These are phyloP conservation scores for Trichoderma brevicompactum DNA, from an alignment of 2,329 filamentous ascomycete species.

Conservation along the genomic window DNA sequence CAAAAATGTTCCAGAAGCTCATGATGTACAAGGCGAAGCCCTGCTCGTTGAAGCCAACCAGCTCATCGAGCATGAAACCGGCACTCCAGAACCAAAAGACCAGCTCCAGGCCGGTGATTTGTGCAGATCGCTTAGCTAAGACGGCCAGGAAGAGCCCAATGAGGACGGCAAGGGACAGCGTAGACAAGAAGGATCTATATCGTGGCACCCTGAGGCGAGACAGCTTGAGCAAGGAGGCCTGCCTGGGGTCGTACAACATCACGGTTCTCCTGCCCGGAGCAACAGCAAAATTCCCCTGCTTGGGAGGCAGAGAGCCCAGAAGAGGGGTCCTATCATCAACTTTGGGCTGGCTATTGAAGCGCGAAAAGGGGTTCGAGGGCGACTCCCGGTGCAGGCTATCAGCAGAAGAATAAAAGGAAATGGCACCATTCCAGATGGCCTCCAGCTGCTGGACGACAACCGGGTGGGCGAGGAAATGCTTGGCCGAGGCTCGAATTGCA, in stretches of 20 bases:
- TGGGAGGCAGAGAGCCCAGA: slow-evolving; percentile 46
- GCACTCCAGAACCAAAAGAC: slow-evolving; percentile 98
- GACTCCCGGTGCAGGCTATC: slow-evolving; percentile 76
- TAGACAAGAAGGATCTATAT: slow-evolving; percentile 89
- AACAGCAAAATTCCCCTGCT: slow-evolving; percentile 41
- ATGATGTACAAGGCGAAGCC: slow-evolving; percentile 96
- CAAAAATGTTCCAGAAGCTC: slow-evolving; percentile 97
- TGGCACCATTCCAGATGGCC: slow-evolving; percentile 94
- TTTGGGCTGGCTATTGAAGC: slow-evolving; percentile 40
- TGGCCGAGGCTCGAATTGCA: slow-evolving; percentile 88
- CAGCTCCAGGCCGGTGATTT: slow-evolving; percentile 83
- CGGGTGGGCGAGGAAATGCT: slow-evolving; percentile 89
- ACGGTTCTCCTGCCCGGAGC: slow-evolving; percentile 70
- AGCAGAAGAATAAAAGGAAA: slow-evolving; percentile 89
- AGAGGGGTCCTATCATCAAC: slow-evolving; percentile 57
- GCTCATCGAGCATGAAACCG: slow-evolving; percentile 94
- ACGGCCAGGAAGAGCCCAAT: slow-evolving; percentile 86
- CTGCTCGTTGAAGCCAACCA: slow-evolving; percentile 95
- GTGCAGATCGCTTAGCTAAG: slow-evolving; percentile 71
- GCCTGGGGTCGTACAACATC: slow-evolving; percentile 84
- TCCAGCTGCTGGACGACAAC: slow-evolving; percentile 94
- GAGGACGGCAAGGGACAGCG: slow-evolving; percentile 81
- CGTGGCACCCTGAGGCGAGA: slow-evolving; percentile 88
- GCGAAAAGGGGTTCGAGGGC: slow-evolving; percentile 34
- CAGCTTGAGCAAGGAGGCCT: slow-evolving; percentile 89